Percentiles rank a stretch among this genome's conserved stretches.
Conservation (phyloP, 139 green algal genomes). For the Micractinium conductrix region DNA sequence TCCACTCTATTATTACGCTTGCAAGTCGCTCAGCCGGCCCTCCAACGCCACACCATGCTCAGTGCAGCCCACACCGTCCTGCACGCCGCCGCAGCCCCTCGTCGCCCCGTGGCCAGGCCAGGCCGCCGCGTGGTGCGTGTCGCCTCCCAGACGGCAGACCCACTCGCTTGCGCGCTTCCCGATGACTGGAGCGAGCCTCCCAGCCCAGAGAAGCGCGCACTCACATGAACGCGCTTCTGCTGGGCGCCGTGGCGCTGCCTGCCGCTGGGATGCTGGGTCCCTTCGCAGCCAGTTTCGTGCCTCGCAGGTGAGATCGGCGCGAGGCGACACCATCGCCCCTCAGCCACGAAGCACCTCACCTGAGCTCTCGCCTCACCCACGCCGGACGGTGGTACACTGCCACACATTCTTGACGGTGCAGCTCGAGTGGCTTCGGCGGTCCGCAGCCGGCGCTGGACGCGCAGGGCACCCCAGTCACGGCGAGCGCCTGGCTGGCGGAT, state of each 20-base stretch:
- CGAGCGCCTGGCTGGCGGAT: constrained; percentile 81
- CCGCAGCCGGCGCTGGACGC: constrained; percentile 92
- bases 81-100: background rate
- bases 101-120: background rate
- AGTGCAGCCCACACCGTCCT: background rate
- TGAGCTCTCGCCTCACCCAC: no score
- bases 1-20: no score
- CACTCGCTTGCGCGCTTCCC: background rate
- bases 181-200: background rate
- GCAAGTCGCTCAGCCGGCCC: no score
- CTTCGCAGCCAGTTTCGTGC: constrained; percentile 84
- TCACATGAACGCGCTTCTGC: constrained; percentile 92
- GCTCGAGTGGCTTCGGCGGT: constrained; percentile 72
- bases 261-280: constrained; percentile 58
- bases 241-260: constrained; percentile 74
- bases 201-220: constrained; percentile 78
- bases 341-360: no score
- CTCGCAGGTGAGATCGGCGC: constrained; percentile 55
- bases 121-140: background rate
- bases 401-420: constrained; percentile 52
- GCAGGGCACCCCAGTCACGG: constrained; percentile 88
- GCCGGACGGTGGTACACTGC: no score
- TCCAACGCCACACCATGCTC: no score
- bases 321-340: background rate
- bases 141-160: background rate